phyloP scores from a whole-genome alignment of 495 filamentous ascomycete species.

The Podospora comata region DNA sequence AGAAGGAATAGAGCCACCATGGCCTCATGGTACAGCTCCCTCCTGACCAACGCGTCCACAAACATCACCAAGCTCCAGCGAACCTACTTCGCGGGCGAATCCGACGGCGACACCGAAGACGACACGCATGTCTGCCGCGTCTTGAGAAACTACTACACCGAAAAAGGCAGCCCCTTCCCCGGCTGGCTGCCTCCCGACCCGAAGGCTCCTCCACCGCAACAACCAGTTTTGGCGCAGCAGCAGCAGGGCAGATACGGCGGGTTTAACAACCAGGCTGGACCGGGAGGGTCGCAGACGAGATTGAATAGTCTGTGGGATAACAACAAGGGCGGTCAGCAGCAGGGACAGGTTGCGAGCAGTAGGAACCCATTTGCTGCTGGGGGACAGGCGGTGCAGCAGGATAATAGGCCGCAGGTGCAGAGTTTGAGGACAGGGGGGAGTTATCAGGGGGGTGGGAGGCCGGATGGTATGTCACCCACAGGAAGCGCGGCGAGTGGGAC shows the following conservation, averaged over 20 bases:
- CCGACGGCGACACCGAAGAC: slow-evolving; percentile 90
- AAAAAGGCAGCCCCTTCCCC: slow-evolving; percentile 80
- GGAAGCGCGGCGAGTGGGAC: slow-evolving; percentile 25
- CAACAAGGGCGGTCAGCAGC: slow-evolving; percentile 52
- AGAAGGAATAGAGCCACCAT: slow-evolving; percentile 38
- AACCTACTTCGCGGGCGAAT: slow-evolving; percentile 70
- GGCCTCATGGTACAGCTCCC: slow-evolving; percentile 74
- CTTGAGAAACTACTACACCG: slow-evolving; percentile 89
- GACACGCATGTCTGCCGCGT: slow-evolving; percentile 93
- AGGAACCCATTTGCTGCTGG: slow-evolving; percentile 21
- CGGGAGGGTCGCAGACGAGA: slow-evolving; percentile 16
- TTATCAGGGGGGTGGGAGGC: slow-evolving; percentile 45
- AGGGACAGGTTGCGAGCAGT: slow-evolving; percentile 31
- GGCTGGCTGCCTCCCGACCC: slow-evolving; percentile 87
- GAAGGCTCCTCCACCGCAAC: slow-evolving; percentile 58
- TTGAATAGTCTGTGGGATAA: slow-evolving; percentile 86
- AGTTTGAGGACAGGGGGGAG: slow-evolving; percentile 72
- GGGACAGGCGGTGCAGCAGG: slow-evolving; percentile 12
- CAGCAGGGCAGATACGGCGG: slow-evolving; percentile 52
- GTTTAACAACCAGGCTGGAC: slow-evolving; percentile 40
- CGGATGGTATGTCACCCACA: slow-evolving; percentile 37
- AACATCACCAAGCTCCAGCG: slow-evolving; percentile 77
- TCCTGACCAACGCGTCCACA: slow-evolving; percentile 75
- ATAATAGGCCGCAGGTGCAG: slow-evolving; percentile 51
- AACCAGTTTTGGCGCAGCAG: slow-evolving; percentile 44